A percentile compares a stretch with the other conserved stretches of the same genome.
Evolutionary conservation across 2,329 filamentous ascomycete genomes (phyloP).

Genomic region (Colletotrichum tofieldiae): DNA sequence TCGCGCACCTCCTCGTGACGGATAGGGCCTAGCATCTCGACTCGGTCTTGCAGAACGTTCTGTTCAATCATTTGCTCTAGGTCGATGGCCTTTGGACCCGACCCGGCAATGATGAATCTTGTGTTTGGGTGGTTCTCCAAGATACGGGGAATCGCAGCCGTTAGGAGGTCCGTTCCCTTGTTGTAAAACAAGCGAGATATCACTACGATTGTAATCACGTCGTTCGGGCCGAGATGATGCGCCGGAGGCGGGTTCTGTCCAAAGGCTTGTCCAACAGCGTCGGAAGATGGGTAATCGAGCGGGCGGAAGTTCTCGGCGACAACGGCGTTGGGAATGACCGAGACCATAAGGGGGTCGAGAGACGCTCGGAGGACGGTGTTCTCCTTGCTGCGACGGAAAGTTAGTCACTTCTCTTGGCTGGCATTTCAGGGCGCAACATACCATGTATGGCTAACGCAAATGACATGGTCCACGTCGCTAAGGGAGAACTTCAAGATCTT

Average conservation of each 20-base stretch:
- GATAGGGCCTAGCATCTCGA: constrained; percentile 92
- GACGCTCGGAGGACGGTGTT: constrained; percentile 97
- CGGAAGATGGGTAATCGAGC: constrained; percentile 56
- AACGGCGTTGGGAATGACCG: constrained; percentile 96
- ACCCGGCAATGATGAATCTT: constrained; percentile 96
- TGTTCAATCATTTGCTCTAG: constrained; percentile 98
- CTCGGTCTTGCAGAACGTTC: constrained; percentile 92
- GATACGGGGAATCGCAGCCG: constrained; percentile 94
- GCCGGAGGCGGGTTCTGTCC: constrained; percentile 67
- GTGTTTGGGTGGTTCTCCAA: constrained; percentile 92
- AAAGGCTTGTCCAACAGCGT: constrained; percentile 51
- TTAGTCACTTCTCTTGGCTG: constrained; percentile 39
- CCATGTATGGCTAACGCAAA: constrained; percentile 99
- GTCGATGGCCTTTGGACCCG: constrained; percentile 96
- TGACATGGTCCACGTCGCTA: constrained; percentile 97
- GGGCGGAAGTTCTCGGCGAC: constrained; percentile 97
- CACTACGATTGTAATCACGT: constrained; percentile 95
- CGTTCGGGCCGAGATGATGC: constrained; percentile 82
- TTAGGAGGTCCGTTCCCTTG: constrained; percentile 97
- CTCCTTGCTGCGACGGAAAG: constrained; percentile 79
- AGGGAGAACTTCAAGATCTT: constrained; percentile 96
- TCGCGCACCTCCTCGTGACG: constrained; percentile 97
- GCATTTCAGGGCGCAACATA: constrained; percentile 54
- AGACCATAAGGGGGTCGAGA: constrained; percentile 96
- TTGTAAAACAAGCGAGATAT: constrained; percentile 99